phyloP scores from a whole-genome alignment of 129 eudicot species.

The Pittosporum tobira region DNA sequence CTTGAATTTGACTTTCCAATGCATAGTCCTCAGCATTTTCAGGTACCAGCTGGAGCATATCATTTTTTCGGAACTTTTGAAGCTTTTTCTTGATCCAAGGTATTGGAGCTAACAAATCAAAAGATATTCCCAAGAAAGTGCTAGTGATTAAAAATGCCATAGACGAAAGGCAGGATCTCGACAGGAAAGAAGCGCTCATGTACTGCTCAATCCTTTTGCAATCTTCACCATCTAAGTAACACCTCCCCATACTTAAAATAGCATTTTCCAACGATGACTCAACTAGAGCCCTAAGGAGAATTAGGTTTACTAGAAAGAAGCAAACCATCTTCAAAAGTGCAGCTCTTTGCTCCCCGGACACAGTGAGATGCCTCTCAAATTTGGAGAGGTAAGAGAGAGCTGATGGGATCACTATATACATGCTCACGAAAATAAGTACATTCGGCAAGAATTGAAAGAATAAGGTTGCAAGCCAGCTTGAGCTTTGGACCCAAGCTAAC shows the following conservation, averaged over 20 bases:
- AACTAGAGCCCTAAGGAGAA: conserved; percentile 76
- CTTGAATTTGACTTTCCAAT: conserved; percentile 53
- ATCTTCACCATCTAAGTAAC: conserved; percentile 97
- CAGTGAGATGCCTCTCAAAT: conserved; percentile 84
- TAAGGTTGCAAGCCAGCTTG: conserved; percentile 89
- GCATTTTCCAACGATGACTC: conserved; percentile 86
- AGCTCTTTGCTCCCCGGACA: conserved; percentile 93
- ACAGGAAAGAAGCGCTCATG: conserved; percentile 76
- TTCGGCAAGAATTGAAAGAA: conserved; percentile 91
- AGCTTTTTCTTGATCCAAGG: conserved; percentile 93
- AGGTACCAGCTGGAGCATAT: conserved; percentile 93
- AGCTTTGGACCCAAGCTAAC: conserved; percentile 92
- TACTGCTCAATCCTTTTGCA: conserved; percentile 90
- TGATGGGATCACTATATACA: conserved; percentile 85
- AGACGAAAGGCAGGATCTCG: conserved; percentile 90
- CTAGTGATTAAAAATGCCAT: conserved; percentile 82
- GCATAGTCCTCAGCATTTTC: conserved; percentile 73
- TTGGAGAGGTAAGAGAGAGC: conserved; percentile 82
- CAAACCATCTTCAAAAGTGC: conserved; percentile 91
- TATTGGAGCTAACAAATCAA: conserved; percentile 77
- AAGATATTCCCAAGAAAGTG: conserved; percentile 94
- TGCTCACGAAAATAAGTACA: conserved; percentile 88
- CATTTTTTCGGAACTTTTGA: conserved; percentile 73
- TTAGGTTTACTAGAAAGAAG: conserved; percentile 93
- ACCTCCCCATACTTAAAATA: conserved; percentile 76